A percentile compares a stretch with the other conserved stretches of the same genome.
Conservation (phyloP, 345 rosid genomes). For the Hevea brasiliensis region DNA sequence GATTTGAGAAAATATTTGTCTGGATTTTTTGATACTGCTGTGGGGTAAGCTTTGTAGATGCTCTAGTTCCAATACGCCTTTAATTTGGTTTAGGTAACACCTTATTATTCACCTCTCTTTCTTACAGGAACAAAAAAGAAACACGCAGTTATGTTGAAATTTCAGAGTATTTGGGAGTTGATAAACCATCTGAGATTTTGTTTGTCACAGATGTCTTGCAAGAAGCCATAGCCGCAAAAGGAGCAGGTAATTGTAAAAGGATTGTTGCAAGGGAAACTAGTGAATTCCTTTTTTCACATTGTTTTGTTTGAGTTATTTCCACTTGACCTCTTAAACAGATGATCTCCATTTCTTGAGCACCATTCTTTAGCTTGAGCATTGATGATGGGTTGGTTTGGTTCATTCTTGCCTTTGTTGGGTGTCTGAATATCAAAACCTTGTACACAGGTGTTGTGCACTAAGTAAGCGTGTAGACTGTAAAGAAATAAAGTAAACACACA, state of each 20-base stretch:
- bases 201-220: constrained; percentile 80
- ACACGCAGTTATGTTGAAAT: constrained; percentile 72
- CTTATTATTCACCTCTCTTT: not conserved
- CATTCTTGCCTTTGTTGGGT: not conserved
- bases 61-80: not conserved
- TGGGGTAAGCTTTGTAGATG: constrained; percentile 52
- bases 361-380: not conserved
- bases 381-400: not conserved
- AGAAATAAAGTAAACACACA: no score
- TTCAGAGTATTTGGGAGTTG: constrained; percentile 69
- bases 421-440: not conserved
- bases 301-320: not conserved
- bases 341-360: not conserved
- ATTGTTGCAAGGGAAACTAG: not conserved
- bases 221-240: constrained; percentile 89
- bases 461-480: no score
- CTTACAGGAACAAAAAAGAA: constrained; percentile 80
- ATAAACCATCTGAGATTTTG: constrained; percentile 73
- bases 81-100: not conserved
- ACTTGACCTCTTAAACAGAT: not conserved
- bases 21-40: constrained; percentile 80
- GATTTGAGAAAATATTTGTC: constrained; percentile 80
- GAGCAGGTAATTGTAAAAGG: constrained; percentile 52
- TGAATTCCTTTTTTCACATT: not conserved
- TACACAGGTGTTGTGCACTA: no score